Base-by-base conservation (phyloP, 1,284 basidiomycete genomes). In the Takashimella koratensis region DNA sequence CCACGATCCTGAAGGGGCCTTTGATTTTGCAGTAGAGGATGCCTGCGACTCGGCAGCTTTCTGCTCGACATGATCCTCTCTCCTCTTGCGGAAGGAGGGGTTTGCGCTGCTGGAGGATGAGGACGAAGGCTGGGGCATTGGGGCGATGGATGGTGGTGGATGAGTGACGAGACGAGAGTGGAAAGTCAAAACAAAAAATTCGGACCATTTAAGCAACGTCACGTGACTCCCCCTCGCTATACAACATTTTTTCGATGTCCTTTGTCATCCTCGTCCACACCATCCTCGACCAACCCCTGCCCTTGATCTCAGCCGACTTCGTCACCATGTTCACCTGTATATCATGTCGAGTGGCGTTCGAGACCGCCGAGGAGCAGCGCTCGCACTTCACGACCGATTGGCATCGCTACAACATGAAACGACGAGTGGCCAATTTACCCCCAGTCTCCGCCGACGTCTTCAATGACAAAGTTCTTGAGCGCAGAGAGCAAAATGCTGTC, bases 371-470 rank as follows among this genome's bases (percentile, higher is more conserved):
- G 49, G 89, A 92, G 51, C 96, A 98, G 77, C 83, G 96, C 58
- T 78, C 80, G 0, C 96, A 99, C 74, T 98, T 96, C 75, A 85
- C 85, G 62, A 91, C 91, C 36, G 96, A 99, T 76, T 86, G 90
- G 74, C 96, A 98, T 77, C 82, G 94, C 49, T 99, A 98, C 78
- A 99, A 99, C 75, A 93, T 97, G 86, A 97, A 97, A 79, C 87
- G 96, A 60, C 85, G 93, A 39, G 90, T 98, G 19, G 94, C 96
- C 5, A 85, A 83, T 13, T 81, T 99, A 2, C 87, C 91, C 4
- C 94, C 96, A 3, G 85, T 99, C 66, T 86, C 84, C 55, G 83
- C 82, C 0, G 76, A 81, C 5, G 70, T 87, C 0, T 99, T 98
- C 79, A 88, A 93, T 67, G 84, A 91, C 67, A 98, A 98, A 71